phyloP scores from a whole-genome alignment of 176 grass and related monocot species.

The Alopecurus myosuroides region DNA sequence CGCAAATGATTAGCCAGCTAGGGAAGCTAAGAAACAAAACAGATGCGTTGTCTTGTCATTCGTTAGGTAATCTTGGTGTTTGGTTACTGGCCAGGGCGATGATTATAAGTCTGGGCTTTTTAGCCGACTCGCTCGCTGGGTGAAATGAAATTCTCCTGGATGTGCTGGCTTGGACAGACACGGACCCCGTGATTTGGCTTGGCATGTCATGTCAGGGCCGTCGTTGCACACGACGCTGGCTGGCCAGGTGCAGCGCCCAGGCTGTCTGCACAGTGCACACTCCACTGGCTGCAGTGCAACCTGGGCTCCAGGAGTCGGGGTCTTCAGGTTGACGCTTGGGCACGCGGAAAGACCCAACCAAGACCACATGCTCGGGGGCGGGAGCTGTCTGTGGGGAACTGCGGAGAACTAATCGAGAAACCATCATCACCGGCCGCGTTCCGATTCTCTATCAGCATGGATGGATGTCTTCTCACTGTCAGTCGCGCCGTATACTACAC shows the following conservation, averaged over 20 bases:
- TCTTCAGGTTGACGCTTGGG: neutral
- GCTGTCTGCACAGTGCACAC: neutral
- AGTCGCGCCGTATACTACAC: neutral
- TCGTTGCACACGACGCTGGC: neutral
- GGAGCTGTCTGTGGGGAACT: neutral
- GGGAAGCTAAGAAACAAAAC: neutral
- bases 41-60: neutral
- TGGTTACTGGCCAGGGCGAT: neutral
- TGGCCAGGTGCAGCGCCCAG: neutral
- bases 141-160: neutral
- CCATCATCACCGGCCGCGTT: no score
- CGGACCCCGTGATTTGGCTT: neutral
- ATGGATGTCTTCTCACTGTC: neutral
- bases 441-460: neutral
- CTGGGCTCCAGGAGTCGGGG: neutral
- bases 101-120: neutral
- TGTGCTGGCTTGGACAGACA: neutral
- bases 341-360: neutral
- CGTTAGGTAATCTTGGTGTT: neutral
- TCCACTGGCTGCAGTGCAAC: neutral
- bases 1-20: neutral
- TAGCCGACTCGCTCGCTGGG: neutral
- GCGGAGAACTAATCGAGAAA: neutral
- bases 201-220: neutral
- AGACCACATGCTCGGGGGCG: slow-evolving; percentile 9